Base-by-base conservation (phyloP, 2,329 filamentous ascomycete species). In the Aspergillus brasiliensis region DNA sequence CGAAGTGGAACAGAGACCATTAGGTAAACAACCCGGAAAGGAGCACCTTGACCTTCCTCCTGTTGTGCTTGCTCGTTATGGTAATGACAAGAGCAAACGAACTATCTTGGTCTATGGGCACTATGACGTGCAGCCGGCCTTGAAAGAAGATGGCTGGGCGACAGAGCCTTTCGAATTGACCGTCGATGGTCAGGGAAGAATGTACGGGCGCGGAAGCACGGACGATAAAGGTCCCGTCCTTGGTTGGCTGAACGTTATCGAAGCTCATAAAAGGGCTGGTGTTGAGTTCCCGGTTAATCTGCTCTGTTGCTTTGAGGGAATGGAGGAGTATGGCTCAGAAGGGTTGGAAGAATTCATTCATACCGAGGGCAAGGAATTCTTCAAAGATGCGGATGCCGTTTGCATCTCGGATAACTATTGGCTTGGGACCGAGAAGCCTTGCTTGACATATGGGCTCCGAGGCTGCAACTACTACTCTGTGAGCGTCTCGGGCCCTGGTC, bases 341-440 rank as follows among this genome's bases (percentile, higher is more conserved):
- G 95, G 95, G 38, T 84, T 99, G 57, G 95, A 99, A 73, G 94
- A 97, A 69, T 90, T 98, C 67, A 97, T 99, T 79, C 84, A 90
- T 67, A 88, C 86, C 49, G 95, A 99, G 81, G 92, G 90, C 67
- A 92, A 96, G 81, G 90, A 91, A 71, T 98, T 89, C 83, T 99
- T 99, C 82, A 92, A 92, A 72, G 94, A 97, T 71, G 88, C 92
- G 37, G 95, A 99, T 68, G 95, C 93, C 5, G 92, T 98, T 62
- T 99, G 95, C 81, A 99, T 99, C 75, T 97, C 92, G 51, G 95
- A 99, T 80, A 99, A 99, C 85, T 99, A 99, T 87, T 99, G 95
- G 95, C 88, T 99, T 42, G 95, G 95, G 60, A 98, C 95, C 5
- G 92, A 98, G 84, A 97, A 97, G 85, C 95, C 95, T 11, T 99